These are phyloP conservation scores for Termitomyces sp. DNA, from an alignment of 1,284 basidiomycete genomes.

Conservation along the genomic window DNA sequence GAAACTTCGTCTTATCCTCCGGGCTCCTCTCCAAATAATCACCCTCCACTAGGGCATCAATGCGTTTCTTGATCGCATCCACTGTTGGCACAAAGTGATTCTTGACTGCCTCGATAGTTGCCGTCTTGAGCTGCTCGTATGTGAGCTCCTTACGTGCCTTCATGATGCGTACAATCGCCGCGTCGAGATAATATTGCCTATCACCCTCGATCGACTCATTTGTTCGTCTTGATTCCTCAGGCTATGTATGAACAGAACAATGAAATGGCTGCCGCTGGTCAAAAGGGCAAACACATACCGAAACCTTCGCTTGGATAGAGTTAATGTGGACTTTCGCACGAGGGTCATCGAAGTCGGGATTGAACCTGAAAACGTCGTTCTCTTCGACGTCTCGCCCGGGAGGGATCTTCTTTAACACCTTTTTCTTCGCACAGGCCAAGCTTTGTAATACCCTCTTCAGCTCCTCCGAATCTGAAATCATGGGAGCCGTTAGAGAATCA, in stretches of 20 bases:
- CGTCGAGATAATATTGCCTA: constrained; percentile 82
- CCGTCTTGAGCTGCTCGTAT: constrained; percentile 75
- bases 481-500: constrained; percentile 1
- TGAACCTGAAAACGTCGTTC: constrained; percentile 77
- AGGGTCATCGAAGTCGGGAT: constrained; percentile 79
- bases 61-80: constrained; percentile 77
- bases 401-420: constrained; percentile 82
- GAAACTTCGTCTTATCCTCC: constrained; percentile 63
- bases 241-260: constrained; percentile 35
- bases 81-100: constrained; percentile 72
- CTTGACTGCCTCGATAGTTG: constrained; percentile 78
- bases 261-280: neutral
- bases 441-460: constrained; percentile 86
- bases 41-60: constrained; percentile 77
- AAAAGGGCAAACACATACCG: constrained; percentile 43
- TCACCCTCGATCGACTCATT: constrained; percentile 84
- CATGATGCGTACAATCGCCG: constrained; percentile 94
- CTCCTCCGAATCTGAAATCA: constrained; percentile 60
- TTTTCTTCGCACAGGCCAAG: constrained; percentile 86
- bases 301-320: constrained; percentile 91
- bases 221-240: constrained; percentile 83
- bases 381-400: constrained; percentile 76
- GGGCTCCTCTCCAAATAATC: constrained; percentile 82
- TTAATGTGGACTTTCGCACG: constrained; percentile 87
- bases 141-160: constrained; percentile 80